phyloP scores from a whole-genome alignment of 2,329 filamentous ascomycete species.

The Stagonosporopsis tanaceti region DNA sequence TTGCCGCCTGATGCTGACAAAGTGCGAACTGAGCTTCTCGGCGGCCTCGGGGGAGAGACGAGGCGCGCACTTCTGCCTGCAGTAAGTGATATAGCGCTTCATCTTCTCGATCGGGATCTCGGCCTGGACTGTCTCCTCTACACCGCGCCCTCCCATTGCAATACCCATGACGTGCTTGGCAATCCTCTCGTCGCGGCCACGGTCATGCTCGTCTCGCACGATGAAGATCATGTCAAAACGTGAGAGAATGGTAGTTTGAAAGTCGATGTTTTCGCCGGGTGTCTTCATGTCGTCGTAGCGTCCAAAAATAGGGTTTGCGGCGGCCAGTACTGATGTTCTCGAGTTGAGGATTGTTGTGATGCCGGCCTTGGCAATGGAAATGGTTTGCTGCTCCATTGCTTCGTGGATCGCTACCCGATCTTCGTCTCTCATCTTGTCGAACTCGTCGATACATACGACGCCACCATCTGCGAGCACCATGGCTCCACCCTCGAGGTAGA shows the following conservation, averaged over 20 bases:
- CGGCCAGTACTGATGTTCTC: constrained; percentile 90
- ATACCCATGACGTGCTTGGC: constrained; percentile 97
- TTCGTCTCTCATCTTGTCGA: constrained; percentile 99
- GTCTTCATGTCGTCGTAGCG: constrained; percentile 98
- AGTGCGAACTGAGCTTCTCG: constrained; percentile 95
- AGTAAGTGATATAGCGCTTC: constrained; percentile 96
- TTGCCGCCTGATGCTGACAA: constrained; percentile 93
- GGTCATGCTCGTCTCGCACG: constrained; percentile 92
- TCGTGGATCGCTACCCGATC: constrained; percentile 98
- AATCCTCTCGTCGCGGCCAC: constrained; percentile 88
- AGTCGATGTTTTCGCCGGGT: constrained; percentile 98
- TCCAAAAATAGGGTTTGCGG: constrained; percentile 96
- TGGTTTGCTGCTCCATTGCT: constrained; percentile 99
- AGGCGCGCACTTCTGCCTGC: constrained; percentile 92
- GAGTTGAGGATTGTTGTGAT: constrained; percentile 99
- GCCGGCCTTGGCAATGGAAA: constrained; percentile 97
- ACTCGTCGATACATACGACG: constrained; percentile 98
- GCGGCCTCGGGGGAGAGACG: constrained; percentile 88
- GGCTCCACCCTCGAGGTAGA: constrained; percentile 96
- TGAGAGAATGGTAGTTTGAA: constrained; percentile 96
- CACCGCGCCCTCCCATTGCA: constrained; percentile 87
- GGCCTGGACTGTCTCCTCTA: constrained; percentile 82
- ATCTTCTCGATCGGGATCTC: constrained; percentile 96
- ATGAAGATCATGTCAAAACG: constrained; percentile 99
- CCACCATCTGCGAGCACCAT: constrained; percentile 98